Base-by-base conservation (phyloP, 2,329 filamentous ascomycete species). In the Colletotrichum karsti region DNA sequence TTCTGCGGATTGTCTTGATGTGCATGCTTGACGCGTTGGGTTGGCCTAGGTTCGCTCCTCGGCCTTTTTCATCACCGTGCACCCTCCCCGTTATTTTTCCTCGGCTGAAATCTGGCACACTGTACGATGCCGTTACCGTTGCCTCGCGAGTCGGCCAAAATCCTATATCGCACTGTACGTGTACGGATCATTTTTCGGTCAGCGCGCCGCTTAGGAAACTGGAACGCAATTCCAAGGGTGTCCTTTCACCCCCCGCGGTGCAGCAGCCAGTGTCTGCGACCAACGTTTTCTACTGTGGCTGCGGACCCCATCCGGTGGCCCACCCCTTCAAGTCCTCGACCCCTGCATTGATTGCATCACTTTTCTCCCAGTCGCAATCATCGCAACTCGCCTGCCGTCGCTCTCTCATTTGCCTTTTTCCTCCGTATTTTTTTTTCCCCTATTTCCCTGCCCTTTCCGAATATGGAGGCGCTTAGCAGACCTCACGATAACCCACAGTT, bases 291-390 rank as follows among this genome's bases (percentile, higher is more conserved):
- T 58, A 67, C 59, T 67, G 64, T 67, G 64, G 22, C 35, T 37
- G 20, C 44, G 22, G 35, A 42, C 39, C 26, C 30, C 30, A 26
- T 50, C 3, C n/a, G 39, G 24, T 33, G 54, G 65, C 7, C 33
- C 33, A 12, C 50, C 28, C n/a, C 12, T 39, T 48, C 13, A 56
- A 35, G 12, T 54, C 33, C 39, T 28, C 18, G 33, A 66, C 69
- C 69, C 69, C 69, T 70, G 69, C 57, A 69, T 69, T 39, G 53
- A 70, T 70, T 70, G 69, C 69, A 70, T 70, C 69, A 70, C 69
- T 59, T 44, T 64, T 22, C 53, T 64, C 62, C 58, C 39, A 39
- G 54, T 67, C 66, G 60, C 51, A 46, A 44, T 55, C 55, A 41
- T 50, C 46, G 30, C 51, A 50, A 46, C 42, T 33, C 63, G 58